Conservation (phyloP, 1,284 basidiomycete genomes). For the Pyrrhoderma noxium region DNA sequence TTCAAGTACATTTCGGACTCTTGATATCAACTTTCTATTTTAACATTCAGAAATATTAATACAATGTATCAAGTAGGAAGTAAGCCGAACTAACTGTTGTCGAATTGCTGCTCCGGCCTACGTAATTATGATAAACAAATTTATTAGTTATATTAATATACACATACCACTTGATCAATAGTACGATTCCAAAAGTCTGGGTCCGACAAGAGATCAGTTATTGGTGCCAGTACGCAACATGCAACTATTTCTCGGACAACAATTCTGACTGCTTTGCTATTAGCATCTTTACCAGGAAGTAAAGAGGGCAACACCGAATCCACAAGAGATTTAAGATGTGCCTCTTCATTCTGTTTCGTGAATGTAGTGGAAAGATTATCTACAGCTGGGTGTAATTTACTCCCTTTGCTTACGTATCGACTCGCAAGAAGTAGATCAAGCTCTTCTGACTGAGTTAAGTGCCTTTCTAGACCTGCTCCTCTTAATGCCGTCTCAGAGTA, state of each 20-base stretch:
- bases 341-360: slow-evolving; percentile 84
- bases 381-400: slow-evolving; percentile 70
- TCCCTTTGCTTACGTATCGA: slow-evolving; percentile 61
- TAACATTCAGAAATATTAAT: too few relatives aligned
- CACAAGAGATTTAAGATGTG: slow-evolving; percentile 68
- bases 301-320: slow-evolving; percentile 64
- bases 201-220: slow-evolving; percentile 89
- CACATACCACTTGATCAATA: slow-evolving; percentile 81
- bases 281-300: slow-evolving; percentile 69
- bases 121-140: slow-evolving; percentile 6
- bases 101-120: slow-evolving; percentile 85
- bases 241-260: slow-evolving; percentile 79
- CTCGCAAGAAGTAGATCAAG: slow-evolving; percentile 78
- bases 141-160: slow-evolving; percentile 17
- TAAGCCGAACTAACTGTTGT: slow-evolving; percentile 60
- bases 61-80: slow-evolving; percentile 3
- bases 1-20: slow-evolving; percentile 77
- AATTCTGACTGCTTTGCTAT: slow-evolving; percentile 64
- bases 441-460: slow-evolving; percentile 79
- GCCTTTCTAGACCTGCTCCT: slow-evolving; percentile 68
- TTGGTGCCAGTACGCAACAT: slow-evolving; percentile 75
- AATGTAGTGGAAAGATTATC: slow-evolving; percentile 82
- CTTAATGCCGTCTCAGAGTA: slow-evolving; percentile 80
- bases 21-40: slow-evolving; percentile 74
- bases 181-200: slow-evolving; percentile 95